phyloP scores from a whole-genome alignment of 2,329 filamentous ascomycete species.

The Colletotrichum cordylinicola region DNA sequence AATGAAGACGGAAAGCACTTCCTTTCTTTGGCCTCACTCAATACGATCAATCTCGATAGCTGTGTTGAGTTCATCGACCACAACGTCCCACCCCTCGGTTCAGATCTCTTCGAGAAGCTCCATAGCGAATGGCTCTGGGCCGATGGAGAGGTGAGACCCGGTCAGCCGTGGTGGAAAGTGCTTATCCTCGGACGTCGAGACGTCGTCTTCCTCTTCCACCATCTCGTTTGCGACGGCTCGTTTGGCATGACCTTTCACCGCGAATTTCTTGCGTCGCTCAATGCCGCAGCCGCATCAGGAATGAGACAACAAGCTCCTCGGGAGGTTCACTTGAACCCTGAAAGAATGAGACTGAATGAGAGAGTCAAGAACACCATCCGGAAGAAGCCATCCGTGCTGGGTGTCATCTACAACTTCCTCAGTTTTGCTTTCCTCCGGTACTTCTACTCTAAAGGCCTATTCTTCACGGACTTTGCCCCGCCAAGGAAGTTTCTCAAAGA shows the following conservation, averaged over 20 bases:
- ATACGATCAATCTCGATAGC: constrained; percentile 1
- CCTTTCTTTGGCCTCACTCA: background rate
- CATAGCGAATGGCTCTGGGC: constrained; percentile 12
- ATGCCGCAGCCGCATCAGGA: background rate
- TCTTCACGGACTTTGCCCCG: constrained; percentile 9
- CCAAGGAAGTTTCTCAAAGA: background rate
- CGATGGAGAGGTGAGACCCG: background rate
- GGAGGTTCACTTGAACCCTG: background rate
- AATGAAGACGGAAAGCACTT: background rate
- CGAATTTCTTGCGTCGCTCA: constrained; percentile 8
- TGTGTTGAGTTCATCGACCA: constrained; percentile 17
- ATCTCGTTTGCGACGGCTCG: constrained; percentile 14
- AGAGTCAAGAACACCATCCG: background rate
- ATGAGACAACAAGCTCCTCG: background rate
- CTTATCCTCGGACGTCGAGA: constrained; percentile 5
- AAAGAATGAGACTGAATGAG: background rate
- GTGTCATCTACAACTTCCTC: constrained; percentile 8
- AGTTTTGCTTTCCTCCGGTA: constrained; percentile 6
- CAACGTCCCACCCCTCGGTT: background rate
- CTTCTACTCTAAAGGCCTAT: constrained; percentile 17
- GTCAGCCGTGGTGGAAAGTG: constrained; percentile 17
- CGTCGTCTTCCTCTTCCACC: constrained; percentile 12
- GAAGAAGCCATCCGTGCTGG: constrained; percentile 3
- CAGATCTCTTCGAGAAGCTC: background rate
- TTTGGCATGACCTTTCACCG: constrained; percentile 18